A percentile compares a stretch with the other conserved stretches of the same genome.
These are phyloP conservation scores for Linnemannia hyalina DNA, from an alignment of 192 early-diverging fungal genomes.

Conservation along the genomic window DNA sequence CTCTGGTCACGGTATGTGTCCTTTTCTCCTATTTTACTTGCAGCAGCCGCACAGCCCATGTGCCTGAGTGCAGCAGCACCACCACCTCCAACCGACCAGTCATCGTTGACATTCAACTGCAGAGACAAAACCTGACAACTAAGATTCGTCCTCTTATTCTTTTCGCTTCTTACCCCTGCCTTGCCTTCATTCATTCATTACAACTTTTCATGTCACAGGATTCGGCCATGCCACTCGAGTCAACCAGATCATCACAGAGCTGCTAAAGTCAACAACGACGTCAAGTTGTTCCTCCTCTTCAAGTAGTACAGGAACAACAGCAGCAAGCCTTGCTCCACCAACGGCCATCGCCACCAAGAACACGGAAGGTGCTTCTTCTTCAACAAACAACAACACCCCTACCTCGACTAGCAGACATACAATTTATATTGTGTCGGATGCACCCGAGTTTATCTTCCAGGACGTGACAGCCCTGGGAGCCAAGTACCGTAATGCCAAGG, in stretches of 20 bases:
- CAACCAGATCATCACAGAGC: constrained; percentile 65
- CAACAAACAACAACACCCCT: not conserved
- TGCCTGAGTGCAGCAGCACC: too few species aligned
- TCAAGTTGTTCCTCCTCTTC: not conserved
- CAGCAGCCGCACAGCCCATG: too few species aligned
- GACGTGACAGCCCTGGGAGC: constrained; percentile 61
- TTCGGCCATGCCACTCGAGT: constrained; percentile 71
- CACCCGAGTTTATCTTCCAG: constrained; percentile 67
- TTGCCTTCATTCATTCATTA: not conserved
- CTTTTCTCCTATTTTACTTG: not conserved
- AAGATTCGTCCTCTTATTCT: not conserved
- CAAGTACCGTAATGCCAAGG: constrained; percentile 63
- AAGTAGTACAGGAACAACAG: not conserved
- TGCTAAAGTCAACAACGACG: constrained; percentile 32
- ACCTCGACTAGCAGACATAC: constrained; percentile 37
- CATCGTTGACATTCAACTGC: too few species aligned
- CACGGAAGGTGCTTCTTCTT: not conserved
- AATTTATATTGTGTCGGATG: constrained; percentile 66
- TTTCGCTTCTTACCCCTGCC: not conserved
- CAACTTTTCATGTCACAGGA: constrained; percentile 43
- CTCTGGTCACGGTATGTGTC: constrained; percentile 65
- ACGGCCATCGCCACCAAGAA: not conserved
- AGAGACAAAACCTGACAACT: constrained; percentile 1
- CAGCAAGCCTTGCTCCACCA: not conserved
- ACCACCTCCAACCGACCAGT: not conserved